These are phyloP conservation scores for Penicillium decumbens DNA, from an alignment of 2,329 filamentous ascomycete species.

Conservation along the genomic window DNA sequence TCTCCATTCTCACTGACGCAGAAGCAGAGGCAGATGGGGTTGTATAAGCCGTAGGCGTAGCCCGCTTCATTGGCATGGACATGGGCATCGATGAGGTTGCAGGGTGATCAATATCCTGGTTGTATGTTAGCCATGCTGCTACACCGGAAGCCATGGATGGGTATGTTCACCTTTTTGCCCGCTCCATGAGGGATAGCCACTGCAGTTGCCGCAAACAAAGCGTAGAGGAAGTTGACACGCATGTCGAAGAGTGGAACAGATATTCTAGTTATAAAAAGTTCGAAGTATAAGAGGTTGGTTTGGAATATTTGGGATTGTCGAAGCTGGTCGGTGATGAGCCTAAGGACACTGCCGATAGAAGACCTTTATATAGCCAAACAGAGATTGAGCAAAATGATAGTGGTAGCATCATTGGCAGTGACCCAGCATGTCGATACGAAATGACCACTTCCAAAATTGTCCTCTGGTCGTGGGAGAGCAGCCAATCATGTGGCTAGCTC, in stretches of 20 bases:
- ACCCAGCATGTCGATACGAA: neutral
- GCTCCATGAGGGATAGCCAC: slow-evolving; percentile 8
- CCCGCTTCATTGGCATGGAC: slow-evolving; percentile 9
- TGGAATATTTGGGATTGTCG: neutral
- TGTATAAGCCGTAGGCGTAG: neutral
- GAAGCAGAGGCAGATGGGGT: slow-evolving; percentile 1
- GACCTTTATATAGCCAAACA: neutral
- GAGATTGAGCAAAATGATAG: neutral
- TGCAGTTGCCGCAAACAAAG: slow-evolving; percentile 2
- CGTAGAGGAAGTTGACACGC: slow-evolving; percentile 6
- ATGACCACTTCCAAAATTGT: neutral
- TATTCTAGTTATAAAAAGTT: neutral
- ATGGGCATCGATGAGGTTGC: slow-evolving; percentile 5
- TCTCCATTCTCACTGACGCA: neutral
- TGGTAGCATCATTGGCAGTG: neutral
- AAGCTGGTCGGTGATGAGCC: neutral
- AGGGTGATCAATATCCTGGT: slow-evolving; percentile 1
- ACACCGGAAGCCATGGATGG: too few species aligned
- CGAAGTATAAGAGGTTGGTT: neutral
- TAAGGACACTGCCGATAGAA: neutral
- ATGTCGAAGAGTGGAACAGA: neutral
- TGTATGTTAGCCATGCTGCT: neutral
- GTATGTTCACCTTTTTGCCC: slow-evolving; percentile 1
- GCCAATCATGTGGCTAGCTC: neutral
- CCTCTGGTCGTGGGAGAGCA: neutral